These are phyloP conservation scores for Scutellaria galericulata DNA, from an alignment of 257 asterid species.

Conservation along the genomic window DNA sequence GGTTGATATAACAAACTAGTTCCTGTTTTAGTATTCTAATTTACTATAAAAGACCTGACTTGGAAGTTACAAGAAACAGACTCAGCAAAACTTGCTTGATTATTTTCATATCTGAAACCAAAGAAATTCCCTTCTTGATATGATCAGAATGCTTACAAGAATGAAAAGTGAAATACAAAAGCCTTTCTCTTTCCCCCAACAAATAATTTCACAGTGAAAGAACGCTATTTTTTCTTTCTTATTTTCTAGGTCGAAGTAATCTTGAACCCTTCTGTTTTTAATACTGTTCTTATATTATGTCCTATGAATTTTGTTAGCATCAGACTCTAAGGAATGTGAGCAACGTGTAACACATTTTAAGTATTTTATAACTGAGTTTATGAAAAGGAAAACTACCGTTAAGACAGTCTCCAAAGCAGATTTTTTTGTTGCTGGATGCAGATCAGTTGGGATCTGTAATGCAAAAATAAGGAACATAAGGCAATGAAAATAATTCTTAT, in stretches of 20 bases:
- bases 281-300: neutral
- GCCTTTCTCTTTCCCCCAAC: conserved; percentile 1
- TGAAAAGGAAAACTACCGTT: conserved; percentile 63
- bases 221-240: neutral
- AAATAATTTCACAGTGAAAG: neutral
- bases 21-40: neutral
- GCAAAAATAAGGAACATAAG: conserved; percentile 37
- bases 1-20: neutral
- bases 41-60: conserved; percentile 14
- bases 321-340: neutral
- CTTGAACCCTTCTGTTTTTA: conserved; percentile 18
- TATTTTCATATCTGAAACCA: conserved; percentile 11
- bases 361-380: conserved; percentile 15
- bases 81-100: conserved; percentile 1
- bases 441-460: conserved; percentile 88
- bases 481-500: conserved; percentile 18
- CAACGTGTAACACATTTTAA: conserved; percentile 1
- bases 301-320: conserved; percentile 2
- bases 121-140: neutral
- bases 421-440: conserved; percentile 86
- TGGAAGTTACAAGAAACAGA: neutral
- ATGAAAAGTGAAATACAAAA: neutral
- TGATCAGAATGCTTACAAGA: neutral
- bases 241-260: neutral
- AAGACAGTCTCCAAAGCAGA: conserved; percentile 95